Conservation (phyloP, 331 rosid genomes). For the Malus hybrid region DNA sequence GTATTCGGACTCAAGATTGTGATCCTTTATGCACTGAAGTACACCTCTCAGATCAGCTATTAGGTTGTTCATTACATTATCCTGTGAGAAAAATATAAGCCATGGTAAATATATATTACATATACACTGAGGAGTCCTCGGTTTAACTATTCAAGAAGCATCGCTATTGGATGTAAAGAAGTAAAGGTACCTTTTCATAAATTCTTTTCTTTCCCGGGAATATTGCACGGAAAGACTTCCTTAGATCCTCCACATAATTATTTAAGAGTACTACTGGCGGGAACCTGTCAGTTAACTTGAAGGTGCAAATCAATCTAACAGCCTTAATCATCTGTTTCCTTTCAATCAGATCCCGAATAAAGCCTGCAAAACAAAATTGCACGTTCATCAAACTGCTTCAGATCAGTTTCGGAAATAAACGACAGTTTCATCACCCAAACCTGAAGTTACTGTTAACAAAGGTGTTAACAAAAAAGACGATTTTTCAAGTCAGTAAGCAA, state of each 20-base stretch:
- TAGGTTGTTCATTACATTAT: slow-evolving; percentile 22
- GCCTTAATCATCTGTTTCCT: slow-evolving; percentile 36
- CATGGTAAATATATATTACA: background rate
- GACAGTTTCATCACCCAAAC: background rate
- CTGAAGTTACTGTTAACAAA: background rate
- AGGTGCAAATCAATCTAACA: slow-evolving; percentile 43
- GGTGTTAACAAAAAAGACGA: background rate
- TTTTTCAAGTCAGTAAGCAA: background rate
- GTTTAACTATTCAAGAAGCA: background rate
- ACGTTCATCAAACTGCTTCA: background rate
- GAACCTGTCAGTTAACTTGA: slow-evolving; percentile 30
- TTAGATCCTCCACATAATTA: slow-evolving; percentile 8
- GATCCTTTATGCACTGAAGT: slow-evolving; percentile 23
- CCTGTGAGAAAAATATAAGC: slow-evolving; percentile 25
- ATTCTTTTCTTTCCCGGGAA: background rate
- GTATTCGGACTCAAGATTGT: slow-evolving; percentile 21
- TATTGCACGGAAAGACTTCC: background rate
- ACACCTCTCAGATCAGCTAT: slow-evolving; percentile 19
- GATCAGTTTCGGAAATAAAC: background rate
- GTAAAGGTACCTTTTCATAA: slow-evolving; percentile 27
- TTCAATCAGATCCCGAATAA: slow-evolving; percentile 31
- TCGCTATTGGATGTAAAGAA: background rate
- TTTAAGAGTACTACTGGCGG: slow-evolving; percentile 31
- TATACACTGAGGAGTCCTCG: background rate
- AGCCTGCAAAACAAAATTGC: slow-evolving; percentile 26